Evolutionary conservation across 1,139 yeast species (phyloP).

Genomic region (Diutina rugosa): DNA sequence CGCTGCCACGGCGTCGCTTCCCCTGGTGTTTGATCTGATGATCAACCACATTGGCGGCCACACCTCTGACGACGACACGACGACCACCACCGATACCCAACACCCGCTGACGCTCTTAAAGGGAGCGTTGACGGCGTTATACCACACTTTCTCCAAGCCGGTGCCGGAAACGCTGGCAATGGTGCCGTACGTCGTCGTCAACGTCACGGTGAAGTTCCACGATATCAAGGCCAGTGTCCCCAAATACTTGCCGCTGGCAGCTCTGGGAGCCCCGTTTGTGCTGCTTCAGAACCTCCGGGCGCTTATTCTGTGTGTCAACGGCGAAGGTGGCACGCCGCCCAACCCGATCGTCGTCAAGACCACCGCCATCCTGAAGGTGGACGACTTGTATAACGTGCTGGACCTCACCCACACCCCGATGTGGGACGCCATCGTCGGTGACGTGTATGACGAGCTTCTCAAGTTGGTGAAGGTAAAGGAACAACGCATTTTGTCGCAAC

Average conservation of each 20-base stretch:
- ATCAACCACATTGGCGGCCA: neutral
- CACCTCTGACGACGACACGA: neutral
- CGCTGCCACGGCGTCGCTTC: slow-evolving; percentile 7
- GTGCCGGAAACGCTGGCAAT: slow-evolving; percentile 4
- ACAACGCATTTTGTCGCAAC: slow-evolving; percentile 28
- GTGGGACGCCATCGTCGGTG: slow-evolving; percentile 43
- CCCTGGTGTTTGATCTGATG: neutral
- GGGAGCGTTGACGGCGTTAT: slow-evolving; percentile 30
- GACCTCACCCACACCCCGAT: slow-evolving; percentile 35
- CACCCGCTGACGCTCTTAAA: slow-evolving; percentile 16
- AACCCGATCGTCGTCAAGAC: slow-evolving; percentile 34
- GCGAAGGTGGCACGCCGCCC: slow-evolving; percentile 12
- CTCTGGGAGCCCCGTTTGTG: slow-evolving; percentile 40
- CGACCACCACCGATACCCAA: slow-evolving; percentile 6
- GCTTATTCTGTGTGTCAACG: slow-evolving; percentile 46
- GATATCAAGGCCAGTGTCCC: slow-evolving; percentile 53
- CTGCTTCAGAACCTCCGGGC: slow-evolving; percentile 49
- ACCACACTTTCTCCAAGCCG: slow-evolving; percentile 23
- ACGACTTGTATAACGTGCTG: slow-evolving; percentile 37
- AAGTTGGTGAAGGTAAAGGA: slow-evolving; percentile 41
- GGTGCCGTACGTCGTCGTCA: slow-evolving; percentile 48
- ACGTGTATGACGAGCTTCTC: slow-evolving; percentile 42
- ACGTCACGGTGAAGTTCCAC: slow-evolving; percentile 47
- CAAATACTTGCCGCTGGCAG: slow-evolving; percentile 34
- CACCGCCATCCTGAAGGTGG: slow-evolving; percentile 46